Evolutionary conservation across 2,329 filamentous ascomycete species (phyloP).

Genomic region (Penicillium olsonii): DNA sequence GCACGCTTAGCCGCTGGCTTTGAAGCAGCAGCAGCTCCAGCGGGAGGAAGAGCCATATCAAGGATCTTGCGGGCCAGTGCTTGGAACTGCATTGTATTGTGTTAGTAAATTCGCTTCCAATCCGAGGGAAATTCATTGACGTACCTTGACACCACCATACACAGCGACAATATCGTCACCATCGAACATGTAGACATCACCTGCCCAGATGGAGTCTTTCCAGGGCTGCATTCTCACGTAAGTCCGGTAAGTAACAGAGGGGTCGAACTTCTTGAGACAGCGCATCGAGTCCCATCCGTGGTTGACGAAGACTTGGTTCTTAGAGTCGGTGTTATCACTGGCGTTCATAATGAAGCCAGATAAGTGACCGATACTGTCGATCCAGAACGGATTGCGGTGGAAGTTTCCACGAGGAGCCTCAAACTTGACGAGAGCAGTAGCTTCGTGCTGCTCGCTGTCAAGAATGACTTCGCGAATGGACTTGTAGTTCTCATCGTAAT

Average conservation of each 20-base stretch:
- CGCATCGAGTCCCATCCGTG: constrained; percentile 64
- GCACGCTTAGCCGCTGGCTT: constrained; percentile 26
- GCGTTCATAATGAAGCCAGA: constrained; percentile 64
- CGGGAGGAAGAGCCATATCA: constrained; percentile 43
- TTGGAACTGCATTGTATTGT: constrained; percentile 39
- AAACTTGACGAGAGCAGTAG: constrained; percentile 57
- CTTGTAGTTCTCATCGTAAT: constrained; percentile 58
- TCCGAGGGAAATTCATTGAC: background rate
- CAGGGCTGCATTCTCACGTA: constrained; percentile 63
- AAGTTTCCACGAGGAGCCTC: constrained; percentile 58
- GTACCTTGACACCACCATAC: constrained; percentile 48
- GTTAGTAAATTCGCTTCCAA: constrained; percentile 9
- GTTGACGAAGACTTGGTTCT: constrained; percentile 62
- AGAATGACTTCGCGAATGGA: constrained; percentile 62
- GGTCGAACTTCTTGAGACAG: constrained; percentile 54
- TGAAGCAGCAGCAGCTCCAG: constrained; percentile 23
- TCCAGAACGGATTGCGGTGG: constrained; percentile 61
- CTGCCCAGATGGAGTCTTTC: constrained; percentile 55
- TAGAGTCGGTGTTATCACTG: constrained; percentile 59
- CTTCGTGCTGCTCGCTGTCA: constrained; percentile 57
- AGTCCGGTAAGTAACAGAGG: constrained; percentile 57
- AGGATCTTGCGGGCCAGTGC: constrained; percentile 43
- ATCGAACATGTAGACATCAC: constrained; percentile 63
- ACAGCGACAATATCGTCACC: constrained; percentile 61
- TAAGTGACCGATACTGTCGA: constrained; percentile 59